phyloP scores from a whole-genome alignment of 2,329 filamentous ascomycete species.

The Diaporthe sp. region DNA sequence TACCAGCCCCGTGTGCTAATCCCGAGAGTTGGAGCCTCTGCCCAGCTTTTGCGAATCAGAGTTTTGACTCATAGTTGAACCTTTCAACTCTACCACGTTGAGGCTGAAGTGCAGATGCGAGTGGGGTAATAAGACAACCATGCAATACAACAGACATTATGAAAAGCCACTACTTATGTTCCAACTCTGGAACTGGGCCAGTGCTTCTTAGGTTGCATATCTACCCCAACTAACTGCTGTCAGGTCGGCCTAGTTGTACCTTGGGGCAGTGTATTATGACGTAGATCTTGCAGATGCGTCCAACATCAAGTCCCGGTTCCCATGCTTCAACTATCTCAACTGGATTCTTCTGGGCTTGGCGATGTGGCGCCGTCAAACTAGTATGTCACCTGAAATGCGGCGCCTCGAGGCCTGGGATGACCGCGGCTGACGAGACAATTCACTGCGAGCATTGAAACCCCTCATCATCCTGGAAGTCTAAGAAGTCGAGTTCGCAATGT shows the following conservation, averaged over 20 bases:
- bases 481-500: too few relatives aligned
- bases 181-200: not conserved
- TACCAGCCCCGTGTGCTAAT: too few relatives aligned
- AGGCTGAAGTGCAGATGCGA: not conserved
- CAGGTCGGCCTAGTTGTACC: not conserved
- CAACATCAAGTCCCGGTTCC: not conserved
- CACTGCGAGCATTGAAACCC: not conserved
- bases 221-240: not conserved
- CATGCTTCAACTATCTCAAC: not conserved
- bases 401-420: not conserved
- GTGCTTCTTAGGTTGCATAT: not conserved
- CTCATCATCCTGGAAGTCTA: not conserved
- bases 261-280: not conserved
- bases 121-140: not conserved
- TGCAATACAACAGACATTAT: slow-evolving; percentile 8
- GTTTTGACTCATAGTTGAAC: too few relatives aligned
- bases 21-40: not conserved
- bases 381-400: not conserved
- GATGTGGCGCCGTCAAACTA: not conserved
- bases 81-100: not conserved
- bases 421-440: not conserved
- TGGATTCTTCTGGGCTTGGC: not conserved
- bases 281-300: not conserved
- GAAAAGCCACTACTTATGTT: not conserved
- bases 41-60: not conserved